A percentile compares a stretch with the other conserved stretches of the same genome.
Evolutionary conservation across 805 yeast species (phyloP).

Genomic region (Cyberlindnera suaveolens): DNA sequence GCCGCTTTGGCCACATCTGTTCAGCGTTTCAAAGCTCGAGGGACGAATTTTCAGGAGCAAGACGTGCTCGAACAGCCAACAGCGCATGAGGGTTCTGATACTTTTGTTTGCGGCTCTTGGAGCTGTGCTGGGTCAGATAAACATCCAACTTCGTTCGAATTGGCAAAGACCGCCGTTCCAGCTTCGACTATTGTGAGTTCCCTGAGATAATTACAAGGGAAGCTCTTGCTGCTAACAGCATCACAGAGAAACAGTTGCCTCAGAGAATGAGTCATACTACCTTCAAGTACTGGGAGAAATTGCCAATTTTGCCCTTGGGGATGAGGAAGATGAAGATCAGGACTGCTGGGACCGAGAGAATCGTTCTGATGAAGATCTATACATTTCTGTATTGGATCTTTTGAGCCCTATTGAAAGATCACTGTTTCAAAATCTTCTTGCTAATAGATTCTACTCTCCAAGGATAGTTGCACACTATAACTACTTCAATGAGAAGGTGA

Average conservation of each 20-base stretch:
- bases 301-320: conserved; percentile 8
- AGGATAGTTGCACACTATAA: conserved; percentile 59
- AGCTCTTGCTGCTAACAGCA: neutral
- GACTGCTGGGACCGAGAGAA: neutral
- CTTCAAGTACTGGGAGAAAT: conserved; percentile 5
- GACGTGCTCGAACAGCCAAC: too few relatives aligned
- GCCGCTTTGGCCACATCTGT: too few relatives aligned
- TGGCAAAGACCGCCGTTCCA: conserved; percentile 25
- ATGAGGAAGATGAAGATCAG: conserved; percentile 4
- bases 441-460: conserved; percentile 45
- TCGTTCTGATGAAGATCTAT: conserved; percentile 16
- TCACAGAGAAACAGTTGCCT: conserved; percentile 21
- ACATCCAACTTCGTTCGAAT: conserved; percentile 19
- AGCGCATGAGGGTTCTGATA: too few relatives aligned
- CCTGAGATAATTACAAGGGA: neutral
- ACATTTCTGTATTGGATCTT: conserved; percentile 10
- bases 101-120: too few relatives aligned
- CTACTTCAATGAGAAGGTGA: conserved; percentile 34
- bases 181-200: conserved; percentile 21
- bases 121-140: conserved; percentile 11
- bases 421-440: conserved; percentile 22
- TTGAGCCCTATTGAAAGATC: conserved; percentile 16
- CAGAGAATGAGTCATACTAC: conserved; percentile 20
- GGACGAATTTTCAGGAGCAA: too few relatives aligned
- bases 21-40: too few relatives aligned